Base-by-base conservation (phyloP, 768 basidiomycete species). In the Pisolithus orientalis region DNA sequence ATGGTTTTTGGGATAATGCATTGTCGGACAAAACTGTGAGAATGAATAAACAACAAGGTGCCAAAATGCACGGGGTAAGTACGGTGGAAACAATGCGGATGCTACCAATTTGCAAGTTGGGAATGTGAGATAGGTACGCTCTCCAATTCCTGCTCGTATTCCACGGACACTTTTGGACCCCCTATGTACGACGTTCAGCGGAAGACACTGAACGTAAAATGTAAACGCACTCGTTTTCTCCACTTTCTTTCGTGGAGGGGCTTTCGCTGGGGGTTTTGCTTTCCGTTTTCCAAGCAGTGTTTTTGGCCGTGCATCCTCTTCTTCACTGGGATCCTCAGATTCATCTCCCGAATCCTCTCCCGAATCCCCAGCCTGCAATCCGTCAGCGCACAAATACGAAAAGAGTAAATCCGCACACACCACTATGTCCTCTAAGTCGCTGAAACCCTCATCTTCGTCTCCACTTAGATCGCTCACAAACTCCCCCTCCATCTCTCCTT, bases 131-230 rank as follows among this genome's bases (percentile, higher is more conserved):
- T 69, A 39, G 80, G 80, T 48, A 80, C 65, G 57, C 77, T 84
- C 64, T 87, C 91, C 69, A 87, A 76, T 72, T 96, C 94, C 66
- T 90, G 83, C 68, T 98, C 94, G 82, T 96, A 96, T 70, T 97
- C 95, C 62, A 98, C 86, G 66, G 97, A 91, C 63, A 98, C 86
- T 57, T 85, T 77, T 13, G 92, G 86, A 17, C 84, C 88, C 62
- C 77, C 85, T 85, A 66, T 9, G 54, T 39, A 43, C 39, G 47
- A 24, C 17, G 29, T 31, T 66, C 44, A 65, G 59, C 42, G 43
- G 28, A 47, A 48, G 49, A 25, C 3, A 31, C 21, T 44, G 31
- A 44, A 40, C 43, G n/a, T n/a, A 47, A 6, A n/a, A 13, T 5
- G 46, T 27, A 44, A 50, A 75, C 80, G 58, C 65, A 82, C 84